Evolutionary conservation across 202 grass and related monocot species (phyloP).

Genomic region (Zoysia matrella): DNA sequence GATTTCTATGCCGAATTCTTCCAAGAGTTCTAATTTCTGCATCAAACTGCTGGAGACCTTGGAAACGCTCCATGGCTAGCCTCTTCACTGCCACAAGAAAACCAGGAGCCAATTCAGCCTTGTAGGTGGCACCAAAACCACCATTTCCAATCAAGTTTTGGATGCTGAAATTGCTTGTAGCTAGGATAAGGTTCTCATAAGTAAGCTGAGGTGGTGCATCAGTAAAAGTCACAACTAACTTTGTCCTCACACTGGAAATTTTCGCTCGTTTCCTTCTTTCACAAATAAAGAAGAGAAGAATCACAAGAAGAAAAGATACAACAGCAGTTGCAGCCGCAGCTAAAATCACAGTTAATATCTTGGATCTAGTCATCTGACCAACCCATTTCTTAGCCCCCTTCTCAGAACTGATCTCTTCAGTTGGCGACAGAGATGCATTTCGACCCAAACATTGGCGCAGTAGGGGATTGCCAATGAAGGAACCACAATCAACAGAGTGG

Average conservation of each 20-base stretch:
- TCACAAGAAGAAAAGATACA: slow-evolving; percentile 45
- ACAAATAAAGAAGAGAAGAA: slow-evolving; percentile 49
- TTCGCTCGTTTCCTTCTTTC: slow-evolving; percentile 58
- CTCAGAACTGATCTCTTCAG: neutral
- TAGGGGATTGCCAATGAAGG: slow-evolving; percentile 58
- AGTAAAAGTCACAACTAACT: slow-evolving; percentile 57
- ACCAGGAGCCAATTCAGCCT: slow-evolving; percentile 61
- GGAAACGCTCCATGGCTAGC: slow-evolving; percentile 70
- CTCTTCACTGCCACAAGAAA: slow-evolving; percentile 70
- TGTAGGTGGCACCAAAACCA: slow-evolving; percentile 73
- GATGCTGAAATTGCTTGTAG: slow-evolving; percentile 66
- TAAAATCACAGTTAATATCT: slow-evolving; percentile 41
- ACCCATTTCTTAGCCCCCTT: slow-evolving; percentile 24
- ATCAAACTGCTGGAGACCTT: slow-evolving; percentile 78
- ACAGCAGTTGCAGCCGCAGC: slow-evolving; percentile 40
- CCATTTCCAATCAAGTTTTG: slow-evolving; percentile 71
- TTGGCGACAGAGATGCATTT: slow-evolving; percentile 38
- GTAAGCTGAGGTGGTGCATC: slow-evolving; percentile 61
- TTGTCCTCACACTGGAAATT: slow-evolving; percentile 49
- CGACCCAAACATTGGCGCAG: slow-evolving; percentile 44
- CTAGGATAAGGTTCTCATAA: slow-evolving; percentile 61
- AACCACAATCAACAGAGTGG: slow-evolving; percentile 50
- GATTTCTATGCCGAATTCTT: slow-evolving; percentile 63
- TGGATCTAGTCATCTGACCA: slow-evolving; percentile 41
- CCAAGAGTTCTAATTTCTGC: slow-evolving; percentile 69